Evolutionary conservation across 2,329 filamentous ascomycete species (phyloP).

Genomic region (Penicillium sp.): DNA sequence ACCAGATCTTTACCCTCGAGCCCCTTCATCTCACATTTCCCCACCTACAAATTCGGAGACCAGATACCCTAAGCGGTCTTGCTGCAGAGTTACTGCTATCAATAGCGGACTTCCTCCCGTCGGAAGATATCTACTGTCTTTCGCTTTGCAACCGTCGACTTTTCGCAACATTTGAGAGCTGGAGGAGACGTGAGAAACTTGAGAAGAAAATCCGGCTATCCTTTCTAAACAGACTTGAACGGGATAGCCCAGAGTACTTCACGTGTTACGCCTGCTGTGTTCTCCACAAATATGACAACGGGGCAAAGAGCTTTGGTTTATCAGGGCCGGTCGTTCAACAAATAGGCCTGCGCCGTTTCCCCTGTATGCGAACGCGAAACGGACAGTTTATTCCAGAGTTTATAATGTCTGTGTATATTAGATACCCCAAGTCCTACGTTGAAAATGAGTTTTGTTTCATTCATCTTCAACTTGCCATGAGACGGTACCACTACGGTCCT

Average conservation of each 20-base stretch:
- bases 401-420: neutral
- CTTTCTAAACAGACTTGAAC: conserved; percentile 12
- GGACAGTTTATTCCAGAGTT: neutral
- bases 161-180: neutral
- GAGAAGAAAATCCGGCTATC: neutral
- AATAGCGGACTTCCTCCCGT: neutral
- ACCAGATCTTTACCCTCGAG: too few relatives aligned
- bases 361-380: neutral
- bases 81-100: conserved; percentile 4
- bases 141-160: conserved; percentile 13
- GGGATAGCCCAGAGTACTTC: conserved; percentile 13
- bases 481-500: conserved; percentile 3
- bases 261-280: conserved; percentile 11
- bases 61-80: neutral
- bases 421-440: too few relatives aligned
- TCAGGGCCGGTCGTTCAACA: neutral
- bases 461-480: conserved; percentile 17
- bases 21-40: too few relatives aligned
- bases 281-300: conserved; percentile 10
- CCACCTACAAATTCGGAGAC: too few relatives aligned
- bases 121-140: conserved; percentile 2
- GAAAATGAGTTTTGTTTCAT: conserved; percentile 4
- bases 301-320: neutral
- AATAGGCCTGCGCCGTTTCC: neutral
- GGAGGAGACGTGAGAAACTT: neutral